Evolutionary conservation across 306 rosid species (phyloP), one percentile per base, ranked within the genome.

Genomic region (Prunus mira): DNA sequence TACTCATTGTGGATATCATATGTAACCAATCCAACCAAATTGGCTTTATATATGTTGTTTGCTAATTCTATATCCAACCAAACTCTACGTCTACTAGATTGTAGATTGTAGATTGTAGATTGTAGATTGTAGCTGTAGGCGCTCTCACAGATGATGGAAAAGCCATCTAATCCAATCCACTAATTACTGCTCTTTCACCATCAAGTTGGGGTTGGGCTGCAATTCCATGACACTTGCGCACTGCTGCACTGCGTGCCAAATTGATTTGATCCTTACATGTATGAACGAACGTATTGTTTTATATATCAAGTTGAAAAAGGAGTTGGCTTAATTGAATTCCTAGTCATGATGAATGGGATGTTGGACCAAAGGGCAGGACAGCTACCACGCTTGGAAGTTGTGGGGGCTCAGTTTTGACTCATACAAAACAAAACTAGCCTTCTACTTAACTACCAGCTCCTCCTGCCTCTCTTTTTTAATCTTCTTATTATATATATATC

Each of bases 341-440:
- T 45, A 73, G 68, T 58, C 57, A 5, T 6, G 0, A 12, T 66
- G 68, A 73, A 25, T 58, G 77, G 18, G 77, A 73, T 43, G 68
- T 25, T 73, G 6, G 57, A 73, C 38, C 18, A 72, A 9, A 9
- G 8, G 17, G 70, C 18, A 38, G 52, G 41, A 34, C 25, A 6
- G 9, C 27, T 3, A n/a, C 5, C 15, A 65, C 28, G 19, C 67
- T 6, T 24, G 51, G 15, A 14, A 49, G 52, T 9, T 52, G 10
- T 9, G 22, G 57, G 57, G 9, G 13, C 15, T 52, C 28, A 65
- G 19, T 13, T 22, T 8, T 52, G 71, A 19, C 71, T 71, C 64
- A 12, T 6, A 32, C 64, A 30, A 54, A 5, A 12, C 7, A 27
- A 3, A 70, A 51, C 61, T 8, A 70, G 27, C 12, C 60, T n/a